Evolutionary conservation across 176 grass and related monocot genomes (phyloP).

Genomic region (Miscanthus lutarioriparius): DNA sequence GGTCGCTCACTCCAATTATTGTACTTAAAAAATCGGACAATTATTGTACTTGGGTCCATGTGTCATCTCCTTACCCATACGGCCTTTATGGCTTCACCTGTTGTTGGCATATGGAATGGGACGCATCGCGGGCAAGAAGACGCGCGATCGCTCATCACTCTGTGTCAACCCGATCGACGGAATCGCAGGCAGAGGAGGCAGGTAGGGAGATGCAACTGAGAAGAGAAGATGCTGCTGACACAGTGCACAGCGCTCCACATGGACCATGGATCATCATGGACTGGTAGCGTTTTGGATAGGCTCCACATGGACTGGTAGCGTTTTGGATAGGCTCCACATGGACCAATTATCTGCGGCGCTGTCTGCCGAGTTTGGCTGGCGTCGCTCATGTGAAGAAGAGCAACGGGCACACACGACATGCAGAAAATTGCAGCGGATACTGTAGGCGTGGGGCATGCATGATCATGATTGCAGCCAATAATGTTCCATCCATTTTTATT

Average conservation of each 20-base stretch:
- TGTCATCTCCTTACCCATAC: constrained; percentile 1
- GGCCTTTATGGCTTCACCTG: neutral
- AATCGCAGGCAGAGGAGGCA: no score
- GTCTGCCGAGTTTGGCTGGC: neutral
- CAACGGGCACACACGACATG: neutral
- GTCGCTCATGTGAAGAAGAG: neutral
- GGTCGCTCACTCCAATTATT: constrained; percentile 27
- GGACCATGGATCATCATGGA: neutral
- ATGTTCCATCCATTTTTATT: neutral
- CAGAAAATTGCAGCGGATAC: neutral
- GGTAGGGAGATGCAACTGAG: no score
- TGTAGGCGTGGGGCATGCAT: neutral
- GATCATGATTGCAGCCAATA: constrained; percentile 6
- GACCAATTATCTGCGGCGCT: neutral
- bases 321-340: neutral
- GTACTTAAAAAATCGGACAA: neutral
- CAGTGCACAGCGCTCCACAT: neutral
- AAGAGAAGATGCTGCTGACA: no score
- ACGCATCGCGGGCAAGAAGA: neutral
- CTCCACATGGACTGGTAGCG: neutral
- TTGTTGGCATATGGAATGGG: neutral
- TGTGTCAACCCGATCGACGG: no score
- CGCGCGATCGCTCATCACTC: no score
- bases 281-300: neutral
- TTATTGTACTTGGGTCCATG: constrained; percentile 39